phyloP scores from a whole-genome alignment of 345 rosid species.

The Brassica nigra region DNA sequence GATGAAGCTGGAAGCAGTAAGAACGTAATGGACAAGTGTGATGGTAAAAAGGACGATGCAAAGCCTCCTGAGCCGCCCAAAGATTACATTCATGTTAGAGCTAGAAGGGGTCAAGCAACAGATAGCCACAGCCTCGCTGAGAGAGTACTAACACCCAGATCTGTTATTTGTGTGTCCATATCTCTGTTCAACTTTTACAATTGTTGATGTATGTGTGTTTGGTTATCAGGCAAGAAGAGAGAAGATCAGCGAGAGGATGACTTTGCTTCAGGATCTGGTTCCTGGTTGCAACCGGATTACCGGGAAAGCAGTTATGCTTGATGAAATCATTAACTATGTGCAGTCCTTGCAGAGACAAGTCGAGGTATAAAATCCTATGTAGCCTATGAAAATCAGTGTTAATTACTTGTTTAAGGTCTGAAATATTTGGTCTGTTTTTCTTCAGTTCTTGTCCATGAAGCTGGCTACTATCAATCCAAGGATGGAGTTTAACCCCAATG shows the following conservation, averaged over 20 bases:
- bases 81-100: conserved; percentile 94
- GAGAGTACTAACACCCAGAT: conserved; percentile 51
- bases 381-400: background rate
- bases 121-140: conserved; percentile 96
- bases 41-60: conserved; percentile 42
- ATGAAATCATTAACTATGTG: conserved; percentile 93
- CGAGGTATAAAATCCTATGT: conserved; percentile 52
- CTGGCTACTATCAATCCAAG: conserved; percentile 80
- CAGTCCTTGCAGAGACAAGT: conserved; percentile 96
- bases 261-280: conserved; percentile 91
- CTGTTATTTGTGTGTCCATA: background rate
- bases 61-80: conserved; percentile 70
- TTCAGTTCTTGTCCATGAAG: conserved; percentile 91
- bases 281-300: conserved; percentile 91
- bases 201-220: conserved; percentile 5
- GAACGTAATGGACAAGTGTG: conserved; percentile 33
- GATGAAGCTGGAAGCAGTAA: conserved; percentile 42
- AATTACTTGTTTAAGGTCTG: background rate
- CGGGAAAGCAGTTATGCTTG: conserved; percentile 95
- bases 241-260: conserved; percentile 92
- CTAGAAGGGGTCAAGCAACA: conserved; percentile 92
- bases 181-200: background rate
- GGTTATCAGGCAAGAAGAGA: conserved; percentile 74
- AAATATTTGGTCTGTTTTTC: conserved; percentile 19
- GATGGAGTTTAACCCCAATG: conserved; percentile 60